Percentiles rank a stretch among this genome's conserved stretches.
These are phyloP conservation scores for Aspergillus sclerotioniger DNA, from an alignment of 495 filamentous ascomycete genomes.

Conservation along the genomic window DNA sequence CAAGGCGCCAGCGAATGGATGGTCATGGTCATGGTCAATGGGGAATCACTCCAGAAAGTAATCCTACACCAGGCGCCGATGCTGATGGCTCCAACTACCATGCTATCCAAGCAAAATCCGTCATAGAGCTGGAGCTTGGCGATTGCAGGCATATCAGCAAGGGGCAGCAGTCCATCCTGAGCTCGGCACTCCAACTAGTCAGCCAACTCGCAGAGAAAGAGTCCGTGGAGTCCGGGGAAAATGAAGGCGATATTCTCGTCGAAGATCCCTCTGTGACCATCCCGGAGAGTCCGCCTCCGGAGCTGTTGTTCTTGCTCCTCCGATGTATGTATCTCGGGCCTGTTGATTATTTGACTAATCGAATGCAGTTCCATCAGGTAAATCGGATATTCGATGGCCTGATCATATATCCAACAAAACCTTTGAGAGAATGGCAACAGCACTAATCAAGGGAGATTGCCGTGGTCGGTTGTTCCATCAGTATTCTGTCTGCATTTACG, in stretches of 20 bases:
- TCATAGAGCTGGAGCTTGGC: slow-evolving; percentile 27
- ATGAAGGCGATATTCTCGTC: background rate
- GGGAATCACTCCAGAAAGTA: slow-evolving; percentile 4
- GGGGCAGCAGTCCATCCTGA: slow-evolving; percentile 23
- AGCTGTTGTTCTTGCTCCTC: slow-evolving; percentile 31
- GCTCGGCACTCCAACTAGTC: slow-evolving; percentile 26
- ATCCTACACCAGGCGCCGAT: slow-evolving; percentile 1
- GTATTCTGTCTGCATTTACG: slow-evolving; percentile 30
- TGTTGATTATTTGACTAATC: background rate
- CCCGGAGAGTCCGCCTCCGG: slow-evolving; percentile 19
- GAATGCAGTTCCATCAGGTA: slow-evolving; percentile 12
- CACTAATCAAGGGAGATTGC: slow-evolving; percentile 12
- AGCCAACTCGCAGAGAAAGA: slow-evolving; percentile 19
- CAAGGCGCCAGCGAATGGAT: background rate
- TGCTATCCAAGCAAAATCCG: slow-evolving; percentile 24
- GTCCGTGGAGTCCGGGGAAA: slow-evolving; percentile 5
- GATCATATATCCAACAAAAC: slow-evolving; percentile 30
- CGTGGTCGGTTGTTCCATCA: slow-evolving; percentile 24
- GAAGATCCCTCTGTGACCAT: slow-evolving; percentile 5
- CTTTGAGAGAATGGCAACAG: slow-evolving; percentile 21
- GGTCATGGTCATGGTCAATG: too few relatives aligned
- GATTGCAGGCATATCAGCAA: slow-evolving; percentile 19
- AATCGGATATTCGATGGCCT: slow-evolving; percentile 23
- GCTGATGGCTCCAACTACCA: slow-evolving; percentile 23
- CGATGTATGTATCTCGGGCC: slow-evolving; percentile 14